A percentile compares a stretch with the other conserved stretches of the same genome.
These are phyloP conservation scores for Heterobasidion parviporum DNA, from an alignment of 1,284 basidiomycete species.

Conservation along the genomic window DNA sequence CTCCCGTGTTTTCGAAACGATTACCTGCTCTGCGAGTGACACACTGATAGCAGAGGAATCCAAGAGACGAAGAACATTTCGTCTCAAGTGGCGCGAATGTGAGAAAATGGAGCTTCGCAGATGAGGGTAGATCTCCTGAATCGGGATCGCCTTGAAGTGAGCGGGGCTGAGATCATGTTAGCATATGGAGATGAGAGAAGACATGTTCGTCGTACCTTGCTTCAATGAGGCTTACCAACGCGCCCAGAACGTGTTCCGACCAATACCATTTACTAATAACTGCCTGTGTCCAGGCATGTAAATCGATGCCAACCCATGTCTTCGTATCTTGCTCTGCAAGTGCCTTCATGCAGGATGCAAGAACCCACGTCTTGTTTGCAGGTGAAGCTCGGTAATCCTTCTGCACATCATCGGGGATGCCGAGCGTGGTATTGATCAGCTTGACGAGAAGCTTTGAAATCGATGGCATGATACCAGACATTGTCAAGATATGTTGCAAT, in stretches of 20 bases:
- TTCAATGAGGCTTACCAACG: constrained; percentile 40
- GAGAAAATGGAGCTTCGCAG: constrained; percentile 45
- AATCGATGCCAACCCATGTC: constrained; percentile 39
- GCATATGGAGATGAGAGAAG: not conserved
- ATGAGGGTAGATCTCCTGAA: constrained; percentile 38
- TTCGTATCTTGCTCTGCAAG: constrained; percentile 31
- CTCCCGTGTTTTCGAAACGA: constrained; percentile 57
- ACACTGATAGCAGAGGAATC: constrained; percentile 34
- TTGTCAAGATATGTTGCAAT: constrained; percentile 40
- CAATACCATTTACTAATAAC: constrained; percentile 48
- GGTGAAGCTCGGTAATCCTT: constrained; percentile 25
- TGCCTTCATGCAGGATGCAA: constrained; percentile 39
- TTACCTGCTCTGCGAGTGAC: constrained; percentile 39
- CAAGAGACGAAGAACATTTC: constrained; percentile 49
- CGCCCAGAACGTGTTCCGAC: constrained; percentile 48
- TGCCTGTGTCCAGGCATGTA: constrained; percentile 35
- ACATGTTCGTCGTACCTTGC: constrained; percentile 32
- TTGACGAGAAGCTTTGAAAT: constrained; percentile 37
- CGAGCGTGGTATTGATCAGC: constrained; percentile 39
- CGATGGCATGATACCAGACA: constrained; percentile 41
- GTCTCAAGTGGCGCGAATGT: constrained; percentile 48
- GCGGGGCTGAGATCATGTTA: constrained; percentile 11
- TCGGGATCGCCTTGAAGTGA: constrained; percentile 18
- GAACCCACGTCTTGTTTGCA: constrained; percentile 42
- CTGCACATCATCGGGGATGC: constrained; percentile 20